A percentile compares a stretch with the other conserved stretches of the same genome.
Conservation (phyloP, 352 stramenopile genomes). For the Phytophthora cryptogea region DNA sequence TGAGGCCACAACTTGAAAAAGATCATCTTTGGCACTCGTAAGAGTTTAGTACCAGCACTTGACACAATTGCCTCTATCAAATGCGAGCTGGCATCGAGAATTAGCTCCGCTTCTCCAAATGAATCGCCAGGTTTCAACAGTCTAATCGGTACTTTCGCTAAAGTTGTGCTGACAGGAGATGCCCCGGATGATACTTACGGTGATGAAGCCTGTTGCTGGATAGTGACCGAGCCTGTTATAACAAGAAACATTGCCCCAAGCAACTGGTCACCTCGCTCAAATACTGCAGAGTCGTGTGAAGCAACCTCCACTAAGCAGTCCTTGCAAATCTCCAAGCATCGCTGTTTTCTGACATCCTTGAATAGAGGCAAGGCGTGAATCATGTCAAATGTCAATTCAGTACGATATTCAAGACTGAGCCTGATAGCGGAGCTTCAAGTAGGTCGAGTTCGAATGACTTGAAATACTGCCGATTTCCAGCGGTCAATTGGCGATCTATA, state of each 20-base stretch:
- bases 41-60: slow-evolving; percentile 29
- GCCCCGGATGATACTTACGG: not conserved
- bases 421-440: slow-evolving; percentile 19
- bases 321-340: slow-evolving; percentile 36
- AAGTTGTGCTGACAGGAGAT: slow-evolving; percentile 8
- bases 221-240: slow-evolving; percentile 34
- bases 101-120: slow-evolving; percentile 55
- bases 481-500: slow-evolving; percentile 11
- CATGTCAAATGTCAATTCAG: slow-evolving; percentile 44
- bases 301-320: slow-evolving; percentile 39
- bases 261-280: slow-evolving; percentile 30
- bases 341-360: slow-evolving; percentile 22
- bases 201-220: slow-evolving; percentile 35
- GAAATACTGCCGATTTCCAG: slow-evolving; percentile 34
- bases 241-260: slow-evolving; percentile 46
- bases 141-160: slow-evolving; percentile 33
- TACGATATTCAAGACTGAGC: slow-evolving; percentile 38
- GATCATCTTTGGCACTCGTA: slow-evolving; percentile 37
- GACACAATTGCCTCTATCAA: slow-evolving; percentile 36
- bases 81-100: slow-evolving; percentile 28
- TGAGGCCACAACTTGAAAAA: slow-evolving; percentile 43
- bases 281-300: slow-evolving; percentile 35
- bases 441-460: slow-evolving; percentile 44
- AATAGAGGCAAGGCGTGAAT: slow-evolving; percentile 38
- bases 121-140: slow-evolving; percentile 35